These are phyloP conservation scores for Wickerhamiella kurtzmanii DNA, from an alignment of 805 yeast genomes.

Conservation along the genomic window DNA sequence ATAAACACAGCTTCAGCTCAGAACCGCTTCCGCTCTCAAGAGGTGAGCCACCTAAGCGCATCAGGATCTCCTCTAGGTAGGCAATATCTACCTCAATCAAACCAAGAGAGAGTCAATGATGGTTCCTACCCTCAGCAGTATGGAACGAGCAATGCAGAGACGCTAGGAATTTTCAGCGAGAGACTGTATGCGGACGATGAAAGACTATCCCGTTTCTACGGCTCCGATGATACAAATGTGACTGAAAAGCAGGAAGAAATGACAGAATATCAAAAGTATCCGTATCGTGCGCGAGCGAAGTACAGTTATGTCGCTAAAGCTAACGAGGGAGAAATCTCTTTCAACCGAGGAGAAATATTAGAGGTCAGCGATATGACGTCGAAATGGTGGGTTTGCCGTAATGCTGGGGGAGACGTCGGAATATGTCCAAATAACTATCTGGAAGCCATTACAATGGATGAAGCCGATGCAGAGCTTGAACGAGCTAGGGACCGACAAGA, in stretches of 20 bases:
- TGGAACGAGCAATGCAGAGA: constrained; percentile 1
- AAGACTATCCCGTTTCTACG: not conserved
- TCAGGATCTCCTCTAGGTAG: no score
- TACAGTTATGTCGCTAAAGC: constrained; percentile 82
- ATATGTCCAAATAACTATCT: constrained; percentile 94
- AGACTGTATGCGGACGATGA: not conserved
- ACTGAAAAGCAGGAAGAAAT: not conserved
- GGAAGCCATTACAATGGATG: constrained; percentile 31
- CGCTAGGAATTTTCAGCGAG: constrained; percentile 6
- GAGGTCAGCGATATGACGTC: constrained; percentile 88
- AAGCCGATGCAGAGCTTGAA: not conserved
- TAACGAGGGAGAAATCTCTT: constrained; percentile 84
- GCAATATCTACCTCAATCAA: not conserved
- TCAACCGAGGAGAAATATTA: constrained; percentile 79
- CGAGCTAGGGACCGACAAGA: not conserved
- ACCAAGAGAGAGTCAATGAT: not conserved
- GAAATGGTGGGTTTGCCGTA: constrained; percentile 97
- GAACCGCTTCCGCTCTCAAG: no score
- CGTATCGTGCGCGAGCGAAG: constrained; percentile 56
- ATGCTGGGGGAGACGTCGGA: constrained; percentile 83
- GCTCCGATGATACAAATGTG: not conserved
- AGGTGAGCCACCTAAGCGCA: no score
- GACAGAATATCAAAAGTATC: constrained; percentile 1
- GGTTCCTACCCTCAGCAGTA: not conserved
- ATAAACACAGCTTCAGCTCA: no score